Conservation (phyloP, 202 grass and related monocot species). For the Setaria viridis region DNA sequence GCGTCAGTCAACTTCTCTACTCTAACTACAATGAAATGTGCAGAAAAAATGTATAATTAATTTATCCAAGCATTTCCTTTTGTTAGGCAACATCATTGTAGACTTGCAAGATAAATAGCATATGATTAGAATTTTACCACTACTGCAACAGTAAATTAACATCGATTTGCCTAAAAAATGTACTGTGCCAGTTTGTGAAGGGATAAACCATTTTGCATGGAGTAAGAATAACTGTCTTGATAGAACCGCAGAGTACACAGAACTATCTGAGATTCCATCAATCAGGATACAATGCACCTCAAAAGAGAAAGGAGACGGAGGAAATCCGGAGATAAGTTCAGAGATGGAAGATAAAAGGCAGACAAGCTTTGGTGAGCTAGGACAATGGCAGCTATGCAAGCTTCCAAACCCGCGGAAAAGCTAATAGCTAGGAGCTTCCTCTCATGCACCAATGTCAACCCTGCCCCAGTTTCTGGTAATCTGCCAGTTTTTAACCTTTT, state of each 20-base stretch:
- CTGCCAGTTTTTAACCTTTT: constrained; percentile 48
- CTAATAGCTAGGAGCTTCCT: constrained; percentile 34
- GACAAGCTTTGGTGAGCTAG: constrained; percentile 41
- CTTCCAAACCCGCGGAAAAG: constrained; percentile 49
- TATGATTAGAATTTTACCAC: not conserved
- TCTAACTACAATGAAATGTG: not conserved
- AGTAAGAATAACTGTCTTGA: not conserved
- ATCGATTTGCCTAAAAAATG: not conserved
- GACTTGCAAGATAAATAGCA: not conserved
- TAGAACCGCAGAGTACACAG: not conserved
- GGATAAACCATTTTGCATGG: not conserved
- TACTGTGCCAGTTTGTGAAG: not conserved
- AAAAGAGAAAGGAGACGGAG: not conserved
- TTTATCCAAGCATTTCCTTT: not conserved
- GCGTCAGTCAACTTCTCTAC: not conserved
- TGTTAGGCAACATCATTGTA: not conserved
- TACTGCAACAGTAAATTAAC: not conserved
- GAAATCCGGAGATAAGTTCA: not conserved
- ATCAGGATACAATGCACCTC: not conserved
- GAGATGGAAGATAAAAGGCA: constrained; percentile 10
- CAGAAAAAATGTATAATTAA: not conserved
- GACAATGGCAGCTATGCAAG: constrained; percentile 44
- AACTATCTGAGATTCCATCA: not conserved
- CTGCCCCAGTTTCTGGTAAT: constrained; percentile 23
- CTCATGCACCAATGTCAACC: constrained; percentile 55